These are phyloP conservation scores for Monosporozyma aerobia DNA, from an alignment of 805 yeast species.

Conservation along the genomic window DNA sequence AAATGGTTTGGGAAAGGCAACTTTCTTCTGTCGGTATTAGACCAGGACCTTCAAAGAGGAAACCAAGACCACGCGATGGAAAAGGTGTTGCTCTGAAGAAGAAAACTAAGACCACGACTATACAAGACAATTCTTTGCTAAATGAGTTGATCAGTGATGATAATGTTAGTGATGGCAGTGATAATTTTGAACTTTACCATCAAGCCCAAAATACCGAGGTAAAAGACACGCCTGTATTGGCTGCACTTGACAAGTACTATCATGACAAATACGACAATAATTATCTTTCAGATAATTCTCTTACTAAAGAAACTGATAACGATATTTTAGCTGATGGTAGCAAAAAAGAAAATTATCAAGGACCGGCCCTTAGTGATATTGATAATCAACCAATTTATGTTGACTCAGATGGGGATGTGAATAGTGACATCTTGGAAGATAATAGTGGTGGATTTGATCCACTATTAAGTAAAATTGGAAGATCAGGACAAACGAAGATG, in stretches of 20 bases:
- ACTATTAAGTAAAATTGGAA: neutral
- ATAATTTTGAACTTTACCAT: neutral
- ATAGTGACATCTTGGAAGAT: neutral
- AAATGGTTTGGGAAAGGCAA: slow-evolving; percentile 25
- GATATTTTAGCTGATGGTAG: neutral
- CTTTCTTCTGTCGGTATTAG: slow-evolving; percentile 1
- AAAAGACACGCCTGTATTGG: neutral
- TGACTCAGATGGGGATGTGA: neutral
- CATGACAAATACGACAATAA: slow-evolving; percentile 11
- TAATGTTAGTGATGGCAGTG: slow-evolving; percentile 3
- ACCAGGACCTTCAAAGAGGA: neutral
- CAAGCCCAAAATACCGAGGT: neutral
- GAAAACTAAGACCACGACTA: neutral
- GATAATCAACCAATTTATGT: neutral
- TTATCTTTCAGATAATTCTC: slow-evolving; percentile 8
- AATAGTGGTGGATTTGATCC: neutral
- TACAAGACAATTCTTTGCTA: slow-evolving; percentile 12
- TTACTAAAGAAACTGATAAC: neutral
- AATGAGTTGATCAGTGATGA: slow-evolving; percentile 19
- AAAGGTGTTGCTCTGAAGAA: slow-evolving; percentile 25
- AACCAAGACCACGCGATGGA: neutral
- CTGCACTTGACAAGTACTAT: slow-evolving; percentile 10
- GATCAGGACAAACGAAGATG: neutral
- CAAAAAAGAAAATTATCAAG: neutral
- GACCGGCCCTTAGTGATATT: neutral